Evolutionary conservation across 2,329 filamentous ascomycete genomes (phyloP), one percentile per base, ranked within the genome.

Genomic region (Alternaria sp.): DNA sequence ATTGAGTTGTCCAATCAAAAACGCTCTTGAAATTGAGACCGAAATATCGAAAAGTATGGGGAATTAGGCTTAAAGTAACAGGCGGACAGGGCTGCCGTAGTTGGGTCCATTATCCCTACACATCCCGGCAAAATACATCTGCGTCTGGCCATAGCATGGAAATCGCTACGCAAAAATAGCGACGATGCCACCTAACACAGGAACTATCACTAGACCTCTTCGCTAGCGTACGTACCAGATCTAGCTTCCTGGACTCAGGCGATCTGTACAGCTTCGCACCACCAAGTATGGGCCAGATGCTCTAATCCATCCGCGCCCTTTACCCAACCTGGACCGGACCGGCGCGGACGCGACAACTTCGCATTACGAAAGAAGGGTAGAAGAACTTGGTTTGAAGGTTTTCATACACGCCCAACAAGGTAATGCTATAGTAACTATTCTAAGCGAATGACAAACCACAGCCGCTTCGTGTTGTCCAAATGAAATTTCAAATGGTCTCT

Each of bases 61-160:
- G 56, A 67, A 59, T 69, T 71, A 69, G 74, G 68, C 62, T 65
- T 64, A 75, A 63, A 76, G 68, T 76, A 62, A 50, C 50, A 49
- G 36, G 53, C 44, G 68, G 68, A 66, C 55, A 66, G 64, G 62
- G 60, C 59, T 58, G 36, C 62, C 60, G 63, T 62, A 65, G 50
- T 65, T 59, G 56, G 59, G 52, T 54, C 60, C 65, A 57, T 57
- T 58, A 71, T 65, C 74, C 70, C 48, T 61, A 61, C 49, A 36
- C 51, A 49, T 57, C 59, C 22, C 50, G 65, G 69, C 64, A 64
- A 71, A 70, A 68, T 71, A 12, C n/a, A 22, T 10, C 10, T 69
- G 67, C 70, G 63, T 73, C 64, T 54, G 54, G 55, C 32, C 53
- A 67, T 63, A 25, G 34, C 30, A 36, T 50, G 16, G 36, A 11